Evolutionary conservation across 2,329 filamentous ascomycete species (phyloP), one percentile per base, ranked within the genome.

Genomic region (Graphiopsis chlorocephala): DNA sequence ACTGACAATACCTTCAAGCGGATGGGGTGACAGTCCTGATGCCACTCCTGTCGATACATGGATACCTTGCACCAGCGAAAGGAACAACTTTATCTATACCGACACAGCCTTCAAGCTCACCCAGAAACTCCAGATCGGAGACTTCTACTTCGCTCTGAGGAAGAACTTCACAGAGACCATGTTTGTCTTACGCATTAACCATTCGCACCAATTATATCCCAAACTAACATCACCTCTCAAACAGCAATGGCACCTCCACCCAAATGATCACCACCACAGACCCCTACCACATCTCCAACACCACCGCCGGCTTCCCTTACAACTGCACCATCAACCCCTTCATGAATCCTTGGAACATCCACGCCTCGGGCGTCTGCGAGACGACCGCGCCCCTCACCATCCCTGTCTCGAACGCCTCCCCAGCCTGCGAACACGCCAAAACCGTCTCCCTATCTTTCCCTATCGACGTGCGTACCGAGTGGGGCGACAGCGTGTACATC

Each of bases 401-500:
- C 26, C 42, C 58, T 28, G 11, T 61, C 26, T 4, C 58, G 5
- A 7, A 23, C 28, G 58, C 42, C 42, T 31, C 25, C 4, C 58
- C 58, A 29, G 58, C 31, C 58, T 53, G 45, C 58, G n/a, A 2
- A 23, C 47, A 25, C 58, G 58, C 58, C 58, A 28, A 80, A 77
- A 50, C 28, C 42, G 48, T 63, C 20, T 38, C 47, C 3, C 48
- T 63, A 23, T 42, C 60, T 26, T 63, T 63, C 47, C 47, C 47
- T 23, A 33, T 63, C 47, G 23, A 63, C 12, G 31, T 63, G 12
- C 29, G 31, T 0, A 91, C 89, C 0, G 73, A 72, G 2, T 85
- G 74, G 42, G 89, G 89, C 3, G 82, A 91, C 73, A 86, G 82
- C 5, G 82, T 92, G 72, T 90, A 87, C 75, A 75, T 92, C n/a